Evolutionary conservation across 371 early-diverging fungal species (phyloP).

Genomic region (Homolaphlyctis polyrhiza): DNA sequence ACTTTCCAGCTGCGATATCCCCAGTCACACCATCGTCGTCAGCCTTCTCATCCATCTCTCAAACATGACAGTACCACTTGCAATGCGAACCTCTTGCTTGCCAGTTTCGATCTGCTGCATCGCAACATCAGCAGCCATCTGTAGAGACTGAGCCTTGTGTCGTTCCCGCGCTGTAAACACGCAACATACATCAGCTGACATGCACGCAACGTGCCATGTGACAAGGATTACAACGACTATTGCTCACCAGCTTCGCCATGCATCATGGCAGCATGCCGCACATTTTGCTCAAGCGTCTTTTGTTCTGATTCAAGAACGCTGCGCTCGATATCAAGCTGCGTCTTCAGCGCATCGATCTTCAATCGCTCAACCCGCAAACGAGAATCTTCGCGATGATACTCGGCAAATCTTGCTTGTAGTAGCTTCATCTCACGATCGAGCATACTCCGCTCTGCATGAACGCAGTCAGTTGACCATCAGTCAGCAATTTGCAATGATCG

Average conservation of each 20-base stretch:
- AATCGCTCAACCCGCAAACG: background rate
- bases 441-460: background rate
- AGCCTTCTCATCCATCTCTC: background rate
- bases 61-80: too few species aligned
- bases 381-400: background rate
- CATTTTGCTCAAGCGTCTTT: background rate
- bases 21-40: background rate
- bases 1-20: background rate
- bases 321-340: background rate
- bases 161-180: background rate
- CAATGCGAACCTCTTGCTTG: background rate
- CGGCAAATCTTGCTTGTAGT: background rate
- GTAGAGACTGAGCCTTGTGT: background rate
- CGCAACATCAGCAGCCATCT: background rate
- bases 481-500: background rate
- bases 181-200: background rate
- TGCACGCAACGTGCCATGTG: background rate
- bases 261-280: background rate
- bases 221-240: background rate
- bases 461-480: background rate
- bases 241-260: slow-evolving; percentile 2
- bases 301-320: background rate
- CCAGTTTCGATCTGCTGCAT: background rate
- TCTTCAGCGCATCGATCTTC: background rate
- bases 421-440: background rate